Evolutionary conservation across 1,284 basidiomycete genomes (phyloP).

Genomic region (Boletus sp.): DNA sequence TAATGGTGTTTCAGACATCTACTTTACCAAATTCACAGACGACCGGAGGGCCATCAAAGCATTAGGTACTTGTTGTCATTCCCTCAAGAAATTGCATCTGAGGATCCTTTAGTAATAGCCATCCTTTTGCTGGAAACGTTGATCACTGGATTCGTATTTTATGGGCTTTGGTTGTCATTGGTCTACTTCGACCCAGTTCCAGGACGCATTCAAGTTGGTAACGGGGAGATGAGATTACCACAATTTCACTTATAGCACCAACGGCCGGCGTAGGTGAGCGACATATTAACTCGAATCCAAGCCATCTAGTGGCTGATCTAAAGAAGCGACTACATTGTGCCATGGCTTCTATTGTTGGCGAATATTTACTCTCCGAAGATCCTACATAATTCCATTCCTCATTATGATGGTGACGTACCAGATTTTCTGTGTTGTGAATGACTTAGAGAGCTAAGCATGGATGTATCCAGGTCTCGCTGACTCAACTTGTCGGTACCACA

Average conservation of each 20-base stretch:
- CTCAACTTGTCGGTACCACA: constrained; percentile 23
- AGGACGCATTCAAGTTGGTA: no score
- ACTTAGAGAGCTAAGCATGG: neutral
- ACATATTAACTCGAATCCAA: neutral
- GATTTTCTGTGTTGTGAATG: neutral
- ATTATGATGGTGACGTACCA: constrained; percentile 26
- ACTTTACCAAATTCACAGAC: constrained; percentile 18
- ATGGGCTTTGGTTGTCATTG: constrained; percentile 14
- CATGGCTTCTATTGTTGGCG: constrained; percentile 34
- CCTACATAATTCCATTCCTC: neutral
- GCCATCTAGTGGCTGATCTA: neutral
- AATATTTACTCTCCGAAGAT: constrained; percentile 18
- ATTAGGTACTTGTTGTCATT: neutral
- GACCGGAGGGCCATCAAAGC: constrained; percentile 13
- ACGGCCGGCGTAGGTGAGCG: constrained; percentile 26
- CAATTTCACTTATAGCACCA: neutral
- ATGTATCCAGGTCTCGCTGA: constrained; percentile 14
- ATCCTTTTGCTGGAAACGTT: constrained; percentile 24
- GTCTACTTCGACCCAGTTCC: neutral
- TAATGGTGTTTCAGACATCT: constrained; percentile 6
- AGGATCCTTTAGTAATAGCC: constrained; percentile 11
- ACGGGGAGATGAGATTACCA: neutral
- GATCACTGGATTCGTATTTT: constrained; percentile 20
- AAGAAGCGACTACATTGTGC: constrained; percentile 21
- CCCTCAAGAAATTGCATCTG: neutral